Conservation (phyloP, 495 filamentous ascomycete species). For the Tuber magnatum region DNA sequence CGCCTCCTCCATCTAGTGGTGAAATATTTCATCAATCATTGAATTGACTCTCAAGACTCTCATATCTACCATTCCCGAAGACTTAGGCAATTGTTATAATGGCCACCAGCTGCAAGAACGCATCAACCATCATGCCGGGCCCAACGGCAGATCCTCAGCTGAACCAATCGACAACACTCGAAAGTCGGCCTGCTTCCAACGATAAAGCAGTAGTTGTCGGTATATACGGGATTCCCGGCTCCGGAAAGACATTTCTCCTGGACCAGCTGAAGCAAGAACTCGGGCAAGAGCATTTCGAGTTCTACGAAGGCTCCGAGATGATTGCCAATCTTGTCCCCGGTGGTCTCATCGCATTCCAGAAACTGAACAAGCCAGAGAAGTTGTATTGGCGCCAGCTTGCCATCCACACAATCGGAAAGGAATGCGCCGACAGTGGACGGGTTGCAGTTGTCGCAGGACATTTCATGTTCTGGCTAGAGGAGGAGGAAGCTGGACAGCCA, state of each 20-base stretch:
- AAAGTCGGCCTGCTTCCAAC: conserved; percentile 28
- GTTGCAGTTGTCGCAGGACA: conserved; percentile 55
- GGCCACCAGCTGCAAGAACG: conserved; percentile 29
- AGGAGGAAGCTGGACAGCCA: conserved; percentile 35
- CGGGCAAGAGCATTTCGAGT: conserved; percentile 44
- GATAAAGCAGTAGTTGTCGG: conserved; percentile 49
- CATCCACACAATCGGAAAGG: conserved; percentile 46
- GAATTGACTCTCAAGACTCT: background rate
- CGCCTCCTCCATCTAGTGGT: background rate
- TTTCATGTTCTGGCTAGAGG: conserved; percentile 54
- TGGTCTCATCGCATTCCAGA: conserved; percentile 51
- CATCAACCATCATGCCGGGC: conserved; percentile 36
- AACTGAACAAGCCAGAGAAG: conserved; percentile 45
- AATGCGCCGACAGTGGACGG: conserved; percentile 43
- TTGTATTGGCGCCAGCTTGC: conserved; percentile 45
- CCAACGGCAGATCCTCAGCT: conserved; percentile 29
- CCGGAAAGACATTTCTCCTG: conserved; percentile 52
- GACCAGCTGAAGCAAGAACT: conserved; percentile 45
- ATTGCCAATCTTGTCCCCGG: conserved; percentile 48
- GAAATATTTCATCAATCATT: background rate
- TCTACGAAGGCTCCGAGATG: conserved; percentile 51
- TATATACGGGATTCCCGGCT: conserved; percentile 57
- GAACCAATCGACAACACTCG: conserved; percentile 21
- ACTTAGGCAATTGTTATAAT: conserved; percentile 3
- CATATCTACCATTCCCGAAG: background rate